A percentile compares a stretch with the other conserved stretches of the same genome.
phyloP scores from a whole-genome alignment of 495 filamentous ascomycete species.

The Penicillium silybi region DNA sequence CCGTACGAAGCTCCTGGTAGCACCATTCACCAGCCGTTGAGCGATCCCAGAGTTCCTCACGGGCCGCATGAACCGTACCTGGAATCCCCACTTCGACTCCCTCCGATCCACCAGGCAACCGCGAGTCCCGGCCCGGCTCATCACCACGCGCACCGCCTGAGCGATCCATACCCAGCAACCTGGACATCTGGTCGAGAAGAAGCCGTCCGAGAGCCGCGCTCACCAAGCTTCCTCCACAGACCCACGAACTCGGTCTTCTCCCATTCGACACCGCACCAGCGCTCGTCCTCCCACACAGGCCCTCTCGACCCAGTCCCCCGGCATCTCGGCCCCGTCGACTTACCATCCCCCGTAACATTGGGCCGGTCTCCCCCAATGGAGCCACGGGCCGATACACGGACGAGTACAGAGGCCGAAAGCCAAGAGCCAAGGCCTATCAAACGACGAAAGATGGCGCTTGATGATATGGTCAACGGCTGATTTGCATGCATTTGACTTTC shows the following conservation, averaged over 20 bases:
- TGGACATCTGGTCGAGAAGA: constrained; percentile 31
- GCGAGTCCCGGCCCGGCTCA: constrained; percentile 17
- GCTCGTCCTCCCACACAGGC: constrained; percentile 21
- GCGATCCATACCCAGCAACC: constrained; percentile 35
- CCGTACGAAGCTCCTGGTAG: constrained; percentile 29
- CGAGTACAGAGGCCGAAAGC: constrained; percentile 19
- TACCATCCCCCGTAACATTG: constrained; percentile 17
- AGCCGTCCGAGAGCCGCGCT: constrained; percentile 18
- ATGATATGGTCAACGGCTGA: constrained; percentile 48
- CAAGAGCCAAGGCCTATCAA: constrained; percentile 58
- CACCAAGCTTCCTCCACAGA: constrained; percentile 14
- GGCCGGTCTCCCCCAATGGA: constrained; percentile 15
- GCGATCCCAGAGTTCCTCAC: constrained; percentile 23
- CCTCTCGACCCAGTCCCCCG: constrained; percentile 25
- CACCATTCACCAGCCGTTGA: constrained; percentile 23
- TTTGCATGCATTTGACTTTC: constrained; percentile 3
- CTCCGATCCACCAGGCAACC: constrained; percentile 38
- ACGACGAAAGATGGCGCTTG: constrained; percentile 60
- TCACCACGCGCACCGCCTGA: constrained; percentile 34
- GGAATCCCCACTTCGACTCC: constrained; percentile 40
- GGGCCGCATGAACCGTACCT: constrained; percentile 32
- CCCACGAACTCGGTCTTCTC: constrained; percentile 30
- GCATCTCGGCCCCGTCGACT: constrained; percentile 19
- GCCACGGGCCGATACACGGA: constrained; percentile 11
- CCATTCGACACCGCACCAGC: constrained; percentile 18